These are phyloP conservation scores for Lachnellula subtilissima DNA, from an alignment of 2,329 filamentous ascomycete species.

Conservation along the genomic window DNA sequence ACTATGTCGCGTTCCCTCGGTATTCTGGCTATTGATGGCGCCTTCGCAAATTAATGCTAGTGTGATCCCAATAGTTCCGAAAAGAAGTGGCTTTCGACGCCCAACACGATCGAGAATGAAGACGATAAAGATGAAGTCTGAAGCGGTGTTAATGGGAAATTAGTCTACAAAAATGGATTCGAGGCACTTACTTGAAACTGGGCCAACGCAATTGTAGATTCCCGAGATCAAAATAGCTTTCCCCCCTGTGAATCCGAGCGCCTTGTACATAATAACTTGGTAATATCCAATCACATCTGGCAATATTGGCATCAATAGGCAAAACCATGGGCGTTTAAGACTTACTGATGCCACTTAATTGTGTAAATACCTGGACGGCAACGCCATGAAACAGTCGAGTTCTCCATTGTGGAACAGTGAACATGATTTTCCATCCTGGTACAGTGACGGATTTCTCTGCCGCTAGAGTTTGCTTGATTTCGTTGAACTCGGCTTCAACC, in stretches of 20 bases:
- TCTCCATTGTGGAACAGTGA: constrained; percentile 53
- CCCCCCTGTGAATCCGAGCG: constrained; percentile 51
- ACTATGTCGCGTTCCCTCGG: constrained; percentile 36
- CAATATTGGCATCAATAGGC: neutral
- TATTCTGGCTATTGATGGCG: constrained; percentile 48
- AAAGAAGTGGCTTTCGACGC: constrained; percentile 47
- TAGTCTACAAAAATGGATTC: neutral
- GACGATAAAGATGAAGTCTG: constrained; percentile 54
- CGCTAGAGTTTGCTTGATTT: constrained; percentile 58
- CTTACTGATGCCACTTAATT: constrained; percentile 53
- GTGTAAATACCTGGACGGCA: constrained; percentile 60
- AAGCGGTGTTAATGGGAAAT: neutral
- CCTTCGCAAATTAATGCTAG: constrained; percentile 57
- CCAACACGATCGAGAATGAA: constrained; percentile 52
- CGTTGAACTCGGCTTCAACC: constrained; percentile 52
- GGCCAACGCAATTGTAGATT: constrained; percentile 57
- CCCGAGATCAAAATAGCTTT: constrained; percentile 51
- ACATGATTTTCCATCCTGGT: constrained; percentile 52
- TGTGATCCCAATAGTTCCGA: constrained; percentile 49
- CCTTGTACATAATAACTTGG: constrained; percentile 53
- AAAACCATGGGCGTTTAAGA: neutral
- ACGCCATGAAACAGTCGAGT: constrained; percentile 58
- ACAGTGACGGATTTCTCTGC: constrained; percentile 51
- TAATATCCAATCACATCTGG: constrained; percentile 58
- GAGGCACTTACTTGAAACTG: constrained; percentile 34